phyloP scores from a whole-genome alignment of 768 basidiomycete species.

The Cyathus striatus region DNA sequence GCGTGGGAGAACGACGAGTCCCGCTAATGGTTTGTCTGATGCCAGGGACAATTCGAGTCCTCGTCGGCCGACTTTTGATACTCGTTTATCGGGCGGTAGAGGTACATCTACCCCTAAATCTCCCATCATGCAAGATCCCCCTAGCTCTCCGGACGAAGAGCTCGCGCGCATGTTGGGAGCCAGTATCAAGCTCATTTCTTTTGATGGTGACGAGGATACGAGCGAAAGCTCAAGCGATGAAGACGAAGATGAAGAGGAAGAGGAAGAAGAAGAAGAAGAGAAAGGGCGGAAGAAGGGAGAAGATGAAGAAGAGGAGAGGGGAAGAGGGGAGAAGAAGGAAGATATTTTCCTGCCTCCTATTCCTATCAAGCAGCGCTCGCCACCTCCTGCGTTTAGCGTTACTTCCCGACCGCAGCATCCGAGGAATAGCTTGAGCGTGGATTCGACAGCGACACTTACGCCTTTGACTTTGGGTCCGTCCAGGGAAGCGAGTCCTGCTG shows the following conservation, averaged over 20 bases:
- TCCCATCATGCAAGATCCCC: no score
- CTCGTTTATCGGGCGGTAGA: no score
- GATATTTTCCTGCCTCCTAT: conserved; percentile 44
- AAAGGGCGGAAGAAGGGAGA: conserved; percentile 9
- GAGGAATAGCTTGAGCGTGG: conserved; percentile 12
- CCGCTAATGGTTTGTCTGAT: not conserved
- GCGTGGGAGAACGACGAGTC: not conserved
- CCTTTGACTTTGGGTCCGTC: conserved; percentile 3
- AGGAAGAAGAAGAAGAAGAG: not conserved
- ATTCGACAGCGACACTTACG: conserved; percentile 2
- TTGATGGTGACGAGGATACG: conserved; percentile 26
- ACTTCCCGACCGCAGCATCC: conserved; percentile 49
- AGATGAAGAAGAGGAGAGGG: conserved; percentile 7
- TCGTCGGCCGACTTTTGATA: no score
- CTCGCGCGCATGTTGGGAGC: conserved; percentile 37
- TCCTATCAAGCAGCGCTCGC: conserved; percentile 50
- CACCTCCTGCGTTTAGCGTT: conserved; percentile 56
- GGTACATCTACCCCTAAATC: no score
- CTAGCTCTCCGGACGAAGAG: conserved; percentile 34
- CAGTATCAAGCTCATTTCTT: conserved; percentile 34
- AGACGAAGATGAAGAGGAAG: conserved; percentile 9
- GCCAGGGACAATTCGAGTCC: not conserved
- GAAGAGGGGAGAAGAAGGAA: conserved; percentile 12
- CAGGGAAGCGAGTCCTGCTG: not conserved
- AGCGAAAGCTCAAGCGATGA: conserved; percentile 8